phyloP scores from a whole-genome alignment of 2,329 filamentous ascomycete genomes.

The Ophiostoma sp. region DNA sequence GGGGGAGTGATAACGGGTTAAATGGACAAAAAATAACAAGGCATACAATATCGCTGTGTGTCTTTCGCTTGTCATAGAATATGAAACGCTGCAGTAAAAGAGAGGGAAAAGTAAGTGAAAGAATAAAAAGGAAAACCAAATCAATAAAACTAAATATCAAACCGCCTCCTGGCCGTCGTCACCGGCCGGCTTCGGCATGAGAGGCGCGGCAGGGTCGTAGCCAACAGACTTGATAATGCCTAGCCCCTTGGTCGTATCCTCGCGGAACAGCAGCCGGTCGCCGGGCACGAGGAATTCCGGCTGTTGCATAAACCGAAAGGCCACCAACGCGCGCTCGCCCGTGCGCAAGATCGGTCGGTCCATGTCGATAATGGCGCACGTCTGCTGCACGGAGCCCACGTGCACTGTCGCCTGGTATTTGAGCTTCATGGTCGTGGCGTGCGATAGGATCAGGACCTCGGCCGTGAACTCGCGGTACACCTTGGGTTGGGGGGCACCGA shows the following conservation, averaged over 20 bases:
- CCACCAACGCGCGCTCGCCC: constrained; percentile 87
- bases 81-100: not conserved
- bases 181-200: constrained; percentile 30
- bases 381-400: constrained; percentile 90
- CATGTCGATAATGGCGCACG: constrained; percentile 94
- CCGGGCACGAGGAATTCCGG: constrained; percentile 88
- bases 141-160: not conserved
- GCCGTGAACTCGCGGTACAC: constrained; percentile 73
- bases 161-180: not conserved
- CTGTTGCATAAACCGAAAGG: constrained; percentile 88
- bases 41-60: not conserved
- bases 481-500: constrained; percentile 46
- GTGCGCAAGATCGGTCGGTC: constrained; percentile 93
- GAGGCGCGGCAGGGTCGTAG: constrained; percentile 63
- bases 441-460: constrained; percentile 87
- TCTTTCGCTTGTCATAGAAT: not conserved
- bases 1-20: no score
- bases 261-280: constrained; percentile 85
- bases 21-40: no score
- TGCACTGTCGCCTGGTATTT: constrained; percentile 99
- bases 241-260: constrained; percentile 89
- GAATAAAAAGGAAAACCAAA: not conserved
- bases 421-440: constrained; percentile 93
- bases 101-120: no score
- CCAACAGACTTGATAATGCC: constrained; percentile 90